Conservation (phyloP, 257 asterid species). For the Solanum chaucha region DNA sequence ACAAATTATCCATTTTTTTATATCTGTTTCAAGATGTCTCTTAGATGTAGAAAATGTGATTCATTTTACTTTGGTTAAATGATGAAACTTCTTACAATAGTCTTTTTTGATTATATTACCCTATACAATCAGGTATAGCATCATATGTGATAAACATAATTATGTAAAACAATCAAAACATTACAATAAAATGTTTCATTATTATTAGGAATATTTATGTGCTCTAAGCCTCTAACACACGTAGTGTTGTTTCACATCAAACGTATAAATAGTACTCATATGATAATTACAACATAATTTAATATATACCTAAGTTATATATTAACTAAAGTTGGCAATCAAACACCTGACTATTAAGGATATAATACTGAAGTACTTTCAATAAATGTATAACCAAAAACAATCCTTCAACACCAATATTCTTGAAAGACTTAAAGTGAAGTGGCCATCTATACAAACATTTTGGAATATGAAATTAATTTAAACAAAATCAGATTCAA, state of each 20-base stretch:
- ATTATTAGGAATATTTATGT: background rate
- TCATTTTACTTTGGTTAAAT: background rate
- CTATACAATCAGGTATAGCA: background rate
- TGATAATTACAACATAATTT: background rate
- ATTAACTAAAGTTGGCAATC: background rate
- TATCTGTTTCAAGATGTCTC: background rate
- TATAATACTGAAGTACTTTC: background rate
- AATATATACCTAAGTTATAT: background rate
- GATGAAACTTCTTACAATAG: background rate
- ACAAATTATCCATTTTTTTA: background rate
- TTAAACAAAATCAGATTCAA: background rate
- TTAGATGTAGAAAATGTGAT: background rate
- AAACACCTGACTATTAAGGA: background rate
- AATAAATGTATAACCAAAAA: background rate
- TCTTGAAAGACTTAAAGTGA: background rate
- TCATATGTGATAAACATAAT: background rate
- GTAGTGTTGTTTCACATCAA: background rate
- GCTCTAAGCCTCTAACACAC: background rate
- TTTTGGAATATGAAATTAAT: background rate
- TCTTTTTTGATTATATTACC: background rate
- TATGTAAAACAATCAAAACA: background rate
- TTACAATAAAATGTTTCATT: background rate
- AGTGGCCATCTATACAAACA: background rate
- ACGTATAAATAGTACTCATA: background rate
- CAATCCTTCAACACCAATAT: background rate